These are phyloP conservation scores for Botrytis galanthina DNA, from an alignment of 2,329 filamentous ascomycete genomes.

Conservation along the genomic window DNA sequence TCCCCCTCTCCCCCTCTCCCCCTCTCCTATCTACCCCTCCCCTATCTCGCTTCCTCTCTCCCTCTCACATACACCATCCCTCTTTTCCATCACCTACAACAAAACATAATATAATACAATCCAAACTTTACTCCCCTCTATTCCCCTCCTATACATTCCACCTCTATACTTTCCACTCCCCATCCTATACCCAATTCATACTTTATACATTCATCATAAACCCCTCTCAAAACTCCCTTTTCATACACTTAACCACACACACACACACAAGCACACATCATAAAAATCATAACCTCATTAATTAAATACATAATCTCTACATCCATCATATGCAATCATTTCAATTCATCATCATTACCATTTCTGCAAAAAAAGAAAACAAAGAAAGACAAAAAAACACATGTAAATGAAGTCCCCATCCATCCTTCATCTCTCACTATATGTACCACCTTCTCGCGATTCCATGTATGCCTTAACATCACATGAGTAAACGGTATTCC, in stretches of 20 bases:
- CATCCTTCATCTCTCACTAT: not conserved
- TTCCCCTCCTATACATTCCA: no score
- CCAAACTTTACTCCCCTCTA: no score
- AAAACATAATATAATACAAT: no score
- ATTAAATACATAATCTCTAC: not conserved
- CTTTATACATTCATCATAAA: no score
- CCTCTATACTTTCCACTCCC: no score
- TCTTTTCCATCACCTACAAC: no score
- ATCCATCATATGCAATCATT: not conserved
- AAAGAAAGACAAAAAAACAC: not conserved
- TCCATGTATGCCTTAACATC: not conserved
- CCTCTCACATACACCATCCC: no score
- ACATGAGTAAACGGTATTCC: not conserved
- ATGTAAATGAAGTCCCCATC: not conserved
- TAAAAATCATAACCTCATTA: constrained; percentile 1
- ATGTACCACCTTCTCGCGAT: not conserved
- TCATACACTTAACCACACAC: not conserved
- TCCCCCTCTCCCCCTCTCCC: no score
- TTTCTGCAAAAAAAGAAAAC: not conserved
- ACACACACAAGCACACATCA: not conserved
- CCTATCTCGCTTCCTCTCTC: no score
- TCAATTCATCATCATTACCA: not conserved
- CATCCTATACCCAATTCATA: not conserved
- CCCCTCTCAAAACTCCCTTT: not conserved
- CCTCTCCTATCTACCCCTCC: no score